Evolutionary conservation across 2,329 filamentous ascomycete species (phyloP).

Genomic region (Epichloe festucae): DNA sequence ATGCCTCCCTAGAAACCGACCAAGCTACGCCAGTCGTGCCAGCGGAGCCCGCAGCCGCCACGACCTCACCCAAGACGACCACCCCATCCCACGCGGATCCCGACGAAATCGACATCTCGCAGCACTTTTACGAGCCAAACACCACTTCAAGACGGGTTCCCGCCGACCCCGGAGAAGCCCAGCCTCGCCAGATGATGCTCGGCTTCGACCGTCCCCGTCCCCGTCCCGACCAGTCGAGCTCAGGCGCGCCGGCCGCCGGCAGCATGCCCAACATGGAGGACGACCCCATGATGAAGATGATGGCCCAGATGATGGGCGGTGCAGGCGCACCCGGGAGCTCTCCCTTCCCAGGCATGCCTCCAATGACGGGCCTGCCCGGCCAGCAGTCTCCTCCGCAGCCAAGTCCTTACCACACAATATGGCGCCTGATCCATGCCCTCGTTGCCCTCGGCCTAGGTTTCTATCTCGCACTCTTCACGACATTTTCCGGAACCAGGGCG

Average conservation of each 20-base stretch:
- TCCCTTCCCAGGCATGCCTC: constrained; percentile 24
- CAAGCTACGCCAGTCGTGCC: constrained; percentile 1
- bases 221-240: constrained; percentile 14
- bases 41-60: not conserved
- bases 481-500: constrained; percentile 53
- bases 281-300: constrained; percentile 46
- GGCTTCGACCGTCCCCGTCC: constrained; percentile 33
- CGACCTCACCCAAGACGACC: not conserved
- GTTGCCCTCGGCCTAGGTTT: constrained; percentile 57
- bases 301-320: constrained; percentile 56
- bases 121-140: constrained; percentile 52
- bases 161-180: constrained; percentile 36
- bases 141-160: constrained; percentile 15
- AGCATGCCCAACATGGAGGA: constrained; percentile 12
- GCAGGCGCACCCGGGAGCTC: constrained; percentile 21
- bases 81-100: constrained; percentile 40
- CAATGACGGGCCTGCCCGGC: constrained; percentile 29
- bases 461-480: constrained; percentile 55
- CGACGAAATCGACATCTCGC: constrained; percentile 67
- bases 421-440: constrained; percentile 61
- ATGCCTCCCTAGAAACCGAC: not conserved
- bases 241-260: constrained; percentile 12
- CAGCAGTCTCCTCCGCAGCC: constrained; percentile 20
- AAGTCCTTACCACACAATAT: constrained; percentile 37
- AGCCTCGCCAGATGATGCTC: constrained; percentile 52